Percentiles rank a stretch among this genome's conserved stretches.
phyloP scores from a whole-genome alignment of 208 protist species.

The Wallacemonas rigidus region DNA sequence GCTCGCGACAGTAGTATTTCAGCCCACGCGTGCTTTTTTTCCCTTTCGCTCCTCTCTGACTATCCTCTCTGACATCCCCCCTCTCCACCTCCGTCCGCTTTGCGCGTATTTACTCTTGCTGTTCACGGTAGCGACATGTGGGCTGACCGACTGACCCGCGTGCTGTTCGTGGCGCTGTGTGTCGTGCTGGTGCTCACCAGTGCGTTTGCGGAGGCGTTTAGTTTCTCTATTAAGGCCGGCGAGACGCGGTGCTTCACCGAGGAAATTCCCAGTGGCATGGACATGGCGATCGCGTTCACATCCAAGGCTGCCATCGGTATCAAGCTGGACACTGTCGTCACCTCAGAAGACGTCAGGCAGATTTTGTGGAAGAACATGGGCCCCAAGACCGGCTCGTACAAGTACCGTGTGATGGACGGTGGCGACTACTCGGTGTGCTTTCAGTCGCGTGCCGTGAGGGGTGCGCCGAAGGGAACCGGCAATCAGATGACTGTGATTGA shows the following conservation, averaged over 20 bases:
- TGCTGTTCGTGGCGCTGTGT: not conserved
- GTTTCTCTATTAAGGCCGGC: slow-evolving; percentile 49
- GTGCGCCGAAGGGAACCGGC: slow-evolving; percentile 19
- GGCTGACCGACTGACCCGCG: not conserved
- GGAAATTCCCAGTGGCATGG: slow-evolving; percentile 67
- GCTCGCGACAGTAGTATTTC: no score
- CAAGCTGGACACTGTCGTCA: slow-evolving; percentile 56
- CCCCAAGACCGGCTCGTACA: slow-evolving; percentile 39
- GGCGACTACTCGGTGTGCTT: slow-evolving; percentile 84
- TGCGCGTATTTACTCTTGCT: not conserved
- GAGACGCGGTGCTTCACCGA: slow-evolving; percentile 77
- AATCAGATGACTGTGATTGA: slow-evolving; percentile 28
- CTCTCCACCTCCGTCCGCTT: not conserved
- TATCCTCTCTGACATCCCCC: not conserved
- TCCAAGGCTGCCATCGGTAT: slow-evolving; percentile 58
- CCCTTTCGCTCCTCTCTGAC: not conserved
- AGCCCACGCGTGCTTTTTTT: not conserved
- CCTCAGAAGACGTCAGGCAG: slow-evolving; percentile 9
- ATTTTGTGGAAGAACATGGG: slow-evolving; percentile 18
- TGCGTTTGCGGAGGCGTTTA: slow-evolving; percentile 21
- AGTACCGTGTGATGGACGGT: slow-evolving; percentile 38
- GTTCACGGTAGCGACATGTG: not conserved
- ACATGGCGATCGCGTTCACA: slow-evolving; percentile 58
- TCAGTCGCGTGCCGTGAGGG: slow-evolving; percentile 40
- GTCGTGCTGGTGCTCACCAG: slow-evolving; percentile 15